phyloP scores from a whole-genome alignment of 345 rosid genomes.

The Populus simonii region DNA sequence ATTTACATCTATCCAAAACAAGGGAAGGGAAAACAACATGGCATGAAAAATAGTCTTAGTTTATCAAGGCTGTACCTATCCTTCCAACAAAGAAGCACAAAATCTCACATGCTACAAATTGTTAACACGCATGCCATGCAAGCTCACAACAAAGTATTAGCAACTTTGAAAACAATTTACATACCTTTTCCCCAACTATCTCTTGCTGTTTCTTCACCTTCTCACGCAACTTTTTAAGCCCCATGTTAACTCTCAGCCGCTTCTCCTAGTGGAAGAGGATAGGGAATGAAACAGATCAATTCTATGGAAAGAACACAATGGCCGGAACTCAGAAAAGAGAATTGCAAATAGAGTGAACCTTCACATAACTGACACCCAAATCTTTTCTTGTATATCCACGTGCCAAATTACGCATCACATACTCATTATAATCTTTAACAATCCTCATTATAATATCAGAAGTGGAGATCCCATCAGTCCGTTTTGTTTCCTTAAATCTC shows the following conservation, averaged over 20 bases:
- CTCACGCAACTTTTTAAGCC: conserved; percentile 51
- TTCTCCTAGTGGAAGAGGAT: conserved; percentile 45
- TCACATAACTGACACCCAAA: conserved; percentile 64
- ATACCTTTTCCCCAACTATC: conserved; percentile 41
- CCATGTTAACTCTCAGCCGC: conserved; percentile 60
- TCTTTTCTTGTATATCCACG: conserved; percentile 72
- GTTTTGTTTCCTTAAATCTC: conserved; percentile 62
- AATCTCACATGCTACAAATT: background rate
- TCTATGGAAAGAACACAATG: background rate
- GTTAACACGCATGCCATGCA: background rate
- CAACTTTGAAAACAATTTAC: background rate
- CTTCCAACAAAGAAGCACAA: background rate
- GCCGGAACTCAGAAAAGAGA: background rate
- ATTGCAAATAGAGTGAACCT: conserved; percentile 33
- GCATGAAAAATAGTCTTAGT: background rate
- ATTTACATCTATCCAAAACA: background rate
- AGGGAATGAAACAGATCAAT: background rate
- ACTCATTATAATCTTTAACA: conserved; percentile 70
- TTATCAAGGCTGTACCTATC: background rate
- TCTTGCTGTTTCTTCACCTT: conserved; percentile 72
- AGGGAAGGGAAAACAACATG: background rate
- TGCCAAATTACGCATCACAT: conserved; percentile 63
- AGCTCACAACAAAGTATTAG: background rate
- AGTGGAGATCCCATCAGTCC: conserved; percentile 70
- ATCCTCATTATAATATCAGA: conserved; percentile 72